Evolutionary conservation across 768 basidiomycete genomes (phyloP), one percentile per base, ranked within the genome.

Genomic region (Gelatoporia subvermispora): DNA sequence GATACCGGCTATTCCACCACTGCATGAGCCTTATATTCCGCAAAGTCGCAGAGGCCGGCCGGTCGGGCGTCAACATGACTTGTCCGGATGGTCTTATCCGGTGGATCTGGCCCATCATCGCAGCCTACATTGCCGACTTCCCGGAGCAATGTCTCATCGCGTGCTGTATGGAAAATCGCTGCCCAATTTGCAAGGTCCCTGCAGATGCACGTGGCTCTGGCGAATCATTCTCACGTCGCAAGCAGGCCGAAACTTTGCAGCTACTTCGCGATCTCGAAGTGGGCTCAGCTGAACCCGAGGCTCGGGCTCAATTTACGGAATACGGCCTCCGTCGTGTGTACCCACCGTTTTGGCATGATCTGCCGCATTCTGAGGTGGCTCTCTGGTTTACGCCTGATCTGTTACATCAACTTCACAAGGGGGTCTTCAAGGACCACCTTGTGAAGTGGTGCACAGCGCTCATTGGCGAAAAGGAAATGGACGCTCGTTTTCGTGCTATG

Each of bases 401-500:
- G n/a, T 66, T 76, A 17, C 74, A 78, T 45, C 72, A 75, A 47
- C 60, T 76, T 0, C 65, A 76, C 56, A 68, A 76, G 52, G 73
- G 75, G 0, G 51, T 74, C 3, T 69, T 75, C 59, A 71, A 72
- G 34, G 56, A 60, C 36, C 68, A 74, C 41, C 73, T 74, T 38
- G 41, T 74, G 10, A 51, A 63, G 2, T 64, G 59, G n/a, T 74
- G n/a, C n/a, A n/a, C n/a, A n/a, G n/a, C 55, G n/a, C 11, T 34
- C 17, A 9, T 35, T 16, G 49, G 52, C 18, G 34, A 38, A n/a
- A 13, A 24, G 2, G 58, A 55, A 23, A 35, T 61, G 15, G 56
- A 61, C 45, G 42, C 38, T 13, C 56, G 57, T 9, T 35, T 35
- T n/a, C 35, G 35, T n/a, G n/a, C 35, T 9, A 35, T 35, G 35